These are phyloP conservation scores for Fusarium clavum DNA, from an alignment of 2,329 filamentous ascomycete genomes.

Conservation along the genomic window DNA sequence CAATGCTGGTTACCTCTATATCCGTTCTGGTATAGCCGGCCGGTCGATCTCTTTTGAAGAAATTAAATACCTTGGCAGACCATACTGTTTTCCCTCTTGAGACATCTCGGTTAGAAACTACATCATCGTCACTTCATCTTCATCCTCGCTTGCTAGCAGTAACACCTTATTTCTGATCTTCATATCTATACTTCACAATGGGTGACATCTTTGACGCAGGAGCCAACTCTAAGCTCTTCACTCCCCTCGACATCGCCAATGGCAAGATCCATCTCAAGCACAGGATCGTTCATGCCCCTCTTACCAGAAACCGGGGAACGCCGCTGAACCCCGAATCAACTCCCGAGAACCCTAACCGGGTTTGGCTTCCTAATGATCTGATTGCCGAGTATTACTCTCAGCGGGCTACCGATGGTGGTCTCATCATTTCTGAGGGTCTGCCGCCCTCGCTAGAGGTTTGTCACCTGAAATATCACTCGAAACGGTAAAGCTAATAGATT, in stretches of 20 bases:
- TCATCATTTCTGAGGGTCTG: constrained; percentile 60
- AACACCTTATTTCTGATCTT: neutral
- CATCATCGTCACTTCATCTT: neutral
- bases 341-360: constrained; percentile 58
- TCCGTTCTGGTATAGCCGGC: neutral
- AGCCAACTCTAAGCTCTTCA: constrained; percentile 45
- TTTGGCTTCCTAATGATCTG: constrained; percentile 54
- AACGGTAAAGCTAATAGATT: neutral
- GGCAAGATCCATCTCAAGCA: constrained; percentile 62
- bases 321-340: constrained; percentile 57
- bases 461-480: neutral
- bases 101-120: neutral
- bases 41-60: neutral
- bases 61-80: constrained; percentile 5
- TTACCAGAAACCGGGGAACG: constrained; percentile 65
- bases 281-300: constrained; percentile 62
- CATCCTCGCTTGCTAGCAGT: neutral
- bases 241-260: constrained; percentile 52
- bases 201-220: constrained; percentile 24
- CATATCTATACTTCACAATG: constrained; percentile 11
- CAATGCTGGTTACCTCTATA: neutral
- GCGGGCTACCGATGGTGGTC: constrained; percentile 55
- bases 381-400: constrained; percentile 59
- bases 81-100: neutral
- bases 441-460: constrained; percentile 58